Evolutionary conservation across 176 grass and related monocot genomes (phyloP).

Genomic region (Hyparrhenia diplandra): DNA sequence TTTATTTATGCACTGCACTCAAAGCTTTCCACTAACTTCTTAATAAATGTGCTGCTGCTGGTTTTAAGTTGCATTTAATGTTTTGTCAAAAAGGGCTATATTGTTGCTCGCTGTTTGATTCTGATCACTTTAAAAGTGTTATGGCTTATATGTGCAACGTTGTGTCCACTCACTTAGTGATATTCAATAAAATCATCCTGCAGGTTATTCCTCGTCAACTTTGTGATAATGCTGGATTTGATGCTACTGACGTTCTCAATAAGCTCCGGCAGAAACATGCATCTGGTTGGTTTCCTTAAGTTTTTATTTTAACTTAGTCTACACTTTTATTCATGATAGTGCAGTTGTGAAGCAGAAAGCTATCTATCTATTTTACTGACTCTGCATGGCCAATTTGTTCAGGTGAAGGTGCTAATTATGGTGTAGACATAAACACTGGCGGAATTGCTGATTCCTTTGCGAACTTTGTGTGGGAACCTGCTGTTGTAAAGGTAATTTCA

Average conservation of each 20-base stretch:
- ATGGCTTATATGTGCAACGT: not conserved
- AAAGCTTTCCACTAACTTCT: not conserved
- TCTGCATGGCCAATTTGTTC: not conserved
- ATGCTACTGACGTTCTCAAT: constrained; percentile 88
- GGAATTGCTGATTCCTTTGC: constrained; percentile 91
- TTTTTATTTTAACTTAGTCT: constrained; percentile 9
- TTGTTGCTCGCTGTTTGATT: not conserved
- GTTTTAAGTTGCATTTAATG: not conserved
- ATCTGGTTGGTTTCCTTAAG: constrained; percentile 50
- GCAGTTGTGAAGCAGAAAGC: not conserved
- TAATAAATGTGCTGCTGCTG: not conserved
- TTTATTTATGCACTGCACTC: not conserved
- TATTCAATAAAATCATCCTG: not conserved
- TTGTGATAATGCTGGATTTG: constrained; percentile 96
- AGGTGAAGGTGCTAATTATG: constrained; percentile 94
- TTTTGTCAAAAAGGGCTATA: not conserved
- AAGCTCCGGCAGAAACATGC: constrained; percentile 96
- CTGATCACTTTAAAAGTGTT: not conserved
- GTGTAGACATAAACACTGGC: constrained; percentile 91
- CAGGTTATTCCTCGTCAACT: constrained; percentile 94
- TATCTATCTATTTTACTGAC: constrained; percentile 13
- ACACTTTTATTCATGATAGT: not conserved
- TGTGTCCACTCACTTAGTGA: not conserved
- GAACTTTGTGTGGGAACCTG: constrained; percentile 99
- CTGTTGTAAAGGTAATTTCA: constrained; percentile 83